These are phyloP conservation scores for Chaetomiaceae sp. DNA, from an alignment of 2,329 filamentous ascomycete species.

Conservation along the genomic window DNA sequence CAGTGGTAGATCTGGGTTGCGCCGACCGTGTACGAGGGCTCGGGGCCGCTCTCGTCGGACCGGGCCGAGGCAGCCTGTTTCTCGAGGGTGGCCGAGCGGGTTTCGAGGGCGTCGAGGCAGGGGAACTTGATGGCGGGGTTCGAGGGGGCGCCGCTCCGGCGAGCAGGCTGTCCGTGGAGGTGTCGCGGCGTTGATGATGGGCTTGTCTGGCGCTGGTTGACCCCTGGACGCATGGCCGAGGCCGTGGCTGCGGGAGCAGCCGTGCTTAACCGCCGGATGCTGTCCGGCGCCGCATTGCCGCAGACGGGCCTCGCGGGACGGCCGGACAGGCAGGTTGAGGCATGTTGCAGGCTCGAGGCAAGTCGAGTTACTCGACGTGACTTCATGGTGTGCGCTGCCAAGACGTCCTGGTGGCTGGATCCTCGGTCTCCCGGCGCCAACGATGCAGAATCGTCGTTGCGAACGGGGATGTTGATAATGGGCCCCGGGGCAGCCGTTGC, in stretches of 20 bases:
- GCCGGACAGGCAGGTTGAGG: constrained; percentile 7
- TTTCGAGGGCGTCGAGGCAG: constrained; percentile 80
- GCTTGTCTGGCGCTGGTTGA: not conserved
- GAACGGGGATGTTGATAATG: not conserved
- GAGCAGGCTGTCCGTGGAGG: constrained; percentile 24
- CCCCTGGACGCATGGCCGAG: not conserved
- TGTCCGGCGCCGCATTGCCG: constrained; percentile 11
- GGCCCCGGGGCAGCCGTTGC: constrained; percentile 9
- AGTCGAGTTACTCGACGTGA: constrained; percentile 8
- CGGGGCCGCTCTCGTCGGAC: constrained; percentile 72
- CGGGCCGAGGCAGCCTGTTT: constrained; percentile 31
- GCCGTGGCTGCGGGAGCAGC: constrained; percentile 2
- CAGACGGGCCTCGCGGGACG: not conserved
- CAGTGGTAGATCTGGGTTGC: constrained; percentile 76
- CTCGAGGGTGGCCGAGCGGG: constrained; percentile 67
- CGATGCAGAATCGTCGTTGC: not conserved
- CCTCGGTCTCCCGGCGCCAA: not conserved
- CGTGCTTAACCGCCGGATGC: not conserved
- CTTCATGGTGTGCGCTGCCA: constrained; percentile 16
- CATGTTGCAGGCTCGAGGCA: constrained; percentile 15
- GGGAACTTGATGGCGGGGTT: constrained; percentile 88
- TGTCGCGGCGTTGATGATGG: not conserved
- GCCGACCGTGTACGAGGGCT: constrained; percentile 90
- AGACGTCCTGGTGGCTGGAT: not conserved
- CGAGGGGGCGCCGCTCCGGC: constrained; percentile 46